Base-by-base conservation (phyloP, 163 green algal genomes). In the Scenedesmus sp. region DNA sequence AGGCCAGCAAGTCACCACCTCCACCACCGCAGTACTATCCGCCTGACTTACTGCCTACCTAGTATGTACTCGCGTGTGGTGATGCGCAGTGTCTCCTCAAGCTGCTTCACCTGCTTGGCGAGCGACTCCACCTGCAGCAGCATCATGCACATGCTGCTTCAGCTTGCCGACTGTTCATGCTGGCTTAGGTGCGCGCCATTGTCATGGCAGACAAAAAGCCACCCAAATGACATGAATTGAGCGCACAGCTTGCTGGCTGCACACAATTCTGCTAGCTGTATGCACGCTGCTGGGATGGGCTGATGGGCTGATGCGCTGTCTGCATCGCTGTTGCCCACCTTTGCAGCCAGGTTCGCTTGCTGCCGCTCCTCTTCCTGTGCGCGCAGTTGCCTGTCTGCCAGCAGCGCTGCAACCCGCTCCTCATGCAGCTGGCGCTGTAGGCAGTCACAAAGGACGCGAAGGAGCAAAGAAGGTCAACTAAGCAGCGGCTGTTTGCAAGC, bases 31-130 rank as follows among this genome's bases (percentile, higher is more conserved):
- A 82, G 8, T 34, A 34, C 74, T 1, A 46, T 34, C 74, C 74
- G 9, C 74, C 20, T 82, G 9, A 34, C 74, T 9, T 82, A 10
- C 74, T 79, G 8, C 88, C 20, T 74, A 96, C 96, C 94, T 5
- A 98, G 62, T 73, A 99, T 98, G 93, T 96, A 97, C 90, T 98
- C 96, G 66, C 95, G 96, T 2, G 97, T 98, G 4, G 96, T 96
- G 46, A 91, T 87, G 57, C 95, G 91, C 91, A 99, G 95, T 54
- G 96, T 94, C 92, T 97, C 94, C 91, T 99, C 96, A 16, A 95
- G 93, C 12, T 94, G 93, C 67, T 94, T 94, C 64, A 98, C 93
- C 87, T 95, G 94, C 18, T 92, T 88, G 1, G 88, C 90, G 12
- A 93, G 70, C 1, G 84, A 77, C 82, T 95, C 94, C 26, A 96